Base-by-base conservation (phyloP, 106 monocot species). In the Platanthera guangdongensis region DNA sequence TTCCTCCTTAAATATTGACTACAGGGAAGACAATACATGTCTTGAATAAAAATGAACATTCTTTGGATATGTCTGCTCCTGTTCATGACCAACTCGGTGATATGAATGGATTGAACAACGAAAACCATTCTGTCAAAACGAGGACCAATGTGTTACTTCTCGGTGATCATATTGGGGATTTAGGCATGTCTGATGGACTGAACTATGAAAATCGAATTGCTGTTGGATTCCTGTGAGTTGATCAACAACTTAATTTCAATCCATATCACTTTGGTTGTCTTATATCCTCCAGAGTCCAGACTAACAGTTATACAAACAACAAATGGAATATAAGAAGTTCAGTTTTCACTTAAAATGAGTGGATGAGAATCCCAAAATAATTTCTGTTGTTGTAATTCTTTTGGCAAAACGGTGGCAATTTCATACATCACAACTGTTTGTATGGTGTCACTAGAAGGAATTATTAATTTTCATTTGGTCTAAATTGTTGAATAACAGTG, bases 1-100 rank as follows among this genome's bases (percentile, higher is more conserved):
- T 74, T 74, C 30, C 12, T 65, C 3, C 32, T 55, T 52, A 45
- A 59, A 62, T 79, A 47, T 16, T 72, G 46, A 14, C 81, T 15
- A 18, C 83, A 88, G 94, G 94, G 18, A 94, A 91, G 78, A 89
- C 88, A 15, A 94, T 94, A 78, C 90, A 94, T 81, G 94, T 94
- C 72, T 75, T 94, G 76, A 94, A 91, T 82, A 94, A 94, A 80
- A 90, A 94, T 80, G 90, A 94, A 78, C 88, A 94, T 81, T 88
- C 94, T 15, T 60, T 94, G 78, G 90, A 91, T 78, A 91, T 88
- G 94, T 87, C 94, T 68, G 82, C 86, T 73, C 88, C 90, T 67
- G 69, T 91, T 75, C 88, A 94, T 79, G 87, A 84, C 12, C 78
- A 85, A 52, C 71, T 84, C 4, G 88, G 83, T 5, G 87, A 88